Conservation (phyloP, 2,329 filamentous ascomycete species). For the Trichoderma arundinaceum region DNA sequence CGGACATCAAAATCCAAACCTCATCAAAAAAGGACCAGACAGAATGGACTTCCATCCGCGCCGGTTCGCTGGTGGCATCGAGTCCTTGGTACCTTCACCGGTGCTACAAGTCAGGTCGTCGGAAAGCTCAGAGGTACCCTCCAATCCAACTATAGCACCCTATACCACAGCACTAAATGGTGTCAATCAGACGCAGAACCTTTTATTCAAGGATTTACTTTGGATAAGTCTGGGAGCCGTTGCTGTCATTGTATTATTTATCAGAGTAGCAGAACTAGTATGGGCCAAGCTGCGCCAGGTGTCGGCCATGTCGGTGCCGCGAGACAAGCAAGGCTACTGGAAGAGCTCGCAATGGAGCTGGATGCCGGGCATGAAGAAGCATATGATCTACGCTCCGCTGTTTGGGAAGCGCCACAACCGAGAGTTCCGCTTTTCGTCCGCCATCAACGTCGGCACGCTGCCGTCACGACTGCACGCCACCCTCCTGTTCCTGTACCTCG, state of each 20-base stretch:
- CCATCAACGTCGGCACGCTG: constrained; percentile 65
- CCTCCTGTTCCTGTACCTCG: constrained; percentile 61
- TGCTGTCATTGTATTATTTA: constrained; percentile 57
- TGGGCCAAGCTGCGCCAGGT: constrained; percentile 65
- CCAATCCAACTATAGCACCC: constrained; percentile 58
- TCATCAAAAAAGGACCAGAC: background rate
- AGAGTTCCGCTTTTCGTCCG: constrained; percentile 66
- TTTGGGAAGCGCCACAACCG: constrained; percentile 70
- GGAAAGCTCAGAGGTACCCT: constrained; percentile 41
- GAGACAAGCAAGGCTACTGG: constrained; percentile 64
- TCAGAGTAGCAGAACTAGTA: constrained; percentile 60
- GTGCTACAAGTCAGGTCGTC: constrained; percentile 42
- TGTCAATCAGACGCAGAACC: constrained; percentile 64
- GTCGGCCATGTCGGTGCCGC: constrained; percentile 60
- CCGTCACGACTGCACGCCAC: constrained; percentile 68
- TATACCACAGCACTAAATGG: constrained; percentile 64
- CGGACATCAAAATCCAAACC: background rate
- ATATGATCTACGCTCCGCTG: constrained; percentile 65
- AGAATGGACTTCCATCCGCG: constrained; percentile 45
- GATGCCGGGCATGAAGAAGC: constrained; percentile 67
- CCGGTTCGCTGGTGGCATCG: constrained; percentile 41
- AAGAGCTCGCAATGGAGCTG: constrained; percentile 61
- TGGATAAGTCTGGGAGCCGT: constrained; percentile 67
- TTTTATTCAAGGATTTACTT: constrained; percentile 61
- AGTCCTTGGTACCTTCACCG: constrained; percentile 41